phyloP scores from a whole-genome alignment of 139 green algal genomes.

The Chlamydomonas sp. region DNA sequence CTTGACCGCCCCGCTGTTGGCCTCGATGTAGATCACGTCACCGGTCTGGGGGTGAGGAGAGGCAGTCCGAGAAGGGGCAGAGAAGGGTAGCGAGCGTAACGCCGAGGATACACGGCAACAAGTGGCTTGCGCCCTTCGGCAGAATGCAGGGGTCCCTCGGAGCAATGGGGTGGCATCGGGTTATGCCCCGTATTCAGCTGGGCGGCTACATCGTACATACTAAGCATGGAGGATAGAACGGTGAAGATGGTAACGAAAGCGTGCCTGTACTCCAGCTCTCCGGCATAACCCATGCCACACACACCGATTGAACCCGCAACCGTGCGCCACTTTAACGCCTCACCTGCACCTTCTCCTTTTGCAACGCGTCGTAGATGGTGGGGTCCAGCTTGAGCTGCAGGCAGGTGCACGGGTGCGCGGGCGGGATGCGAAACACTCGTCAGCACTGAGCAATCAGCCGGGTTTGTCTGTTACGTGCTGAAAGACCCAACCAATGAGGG shows the following conservation, averaged over 20 bases:
- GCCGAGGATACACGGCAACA: too few species aligned
- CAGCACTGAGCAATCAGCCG: too few species aligned
- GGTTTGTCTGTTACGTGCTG: too few species aligned
- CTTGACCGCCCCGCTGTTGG: constrained; percentile 96
- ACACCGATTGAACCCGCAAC: neutral
- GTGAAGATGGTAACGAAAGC: too few species aligned
- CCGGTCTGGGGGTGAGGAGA: constrained; percentile 56
- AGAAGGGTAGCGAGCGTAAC: neutral
- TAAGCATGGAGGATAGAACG: too few species aligned
- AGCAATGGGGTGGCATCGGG: too few species aligned
- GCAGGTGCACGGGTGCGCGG: neutral
- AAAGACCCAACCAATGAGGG: too few species aligned
- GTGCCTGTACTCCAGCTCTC: neutral
- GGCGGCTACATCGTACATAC: too few species aligned
- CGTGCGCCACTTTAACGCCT: neutral
- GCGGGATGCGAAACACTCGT: too few species aligned
- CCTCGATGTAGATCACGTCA: constrained; percentile 99
- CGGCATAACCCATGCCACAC: neutral
- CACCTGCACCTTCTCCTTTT: constrained; percentile 90
- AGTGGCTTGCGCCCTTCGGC: too few species aligned
- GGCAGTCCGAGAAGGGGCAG: neutral
- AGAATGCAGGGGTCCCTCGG: too few species aligned
- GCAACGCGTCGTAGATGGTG: constrained; percentile 95
- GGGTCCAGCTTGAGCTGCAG: constrained; percentile 95
- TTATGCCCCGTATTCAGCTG: too few species aligned